Conservation (phyloP, 2,329 filamentous ascomycete genomes). For the Chaetomiaceae sp. region DNA sequence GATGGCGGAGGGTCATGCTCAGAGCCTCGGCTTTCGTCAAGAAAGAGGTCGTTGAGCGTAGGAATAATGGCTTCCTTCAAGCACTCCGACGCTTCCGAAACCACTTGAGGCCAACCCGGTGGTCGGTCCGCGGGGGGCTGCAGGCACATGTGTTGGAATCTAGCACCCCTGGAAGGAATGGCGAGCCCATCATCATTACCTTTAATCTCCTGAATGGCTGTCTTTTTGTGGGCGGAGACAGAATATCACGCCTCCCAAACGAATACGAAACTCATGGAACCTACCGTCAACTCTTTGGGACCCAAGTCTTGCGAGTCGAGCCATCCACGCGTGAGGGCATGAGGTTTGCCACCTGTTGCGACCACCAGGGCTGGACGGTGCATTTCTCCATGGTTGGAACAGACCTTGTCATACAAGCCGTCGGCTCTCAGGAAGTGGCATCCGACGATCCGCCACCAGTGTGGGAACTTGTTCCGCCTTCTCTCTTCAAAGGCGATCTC, state of each 20-base stretch:
- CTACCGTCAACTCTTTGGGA: slow-evolving; percentile 44
- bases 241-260: slow-evolving; percentile 43
- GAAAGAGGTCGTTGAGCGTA: slow-evolving; percentile 6
- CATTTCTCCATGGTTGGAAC: slow-evolving; percentile 32
- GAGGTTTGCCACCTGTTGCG: slow-evolving; percentile 36
- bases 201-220: slow-evolving; percentile 49
- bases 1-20: slow-evolving; percentile 29
- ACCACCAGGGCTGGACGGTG: slow-evolving; percentile 31
- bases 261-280: slow-evolving; percentile 39
- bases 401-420: slow-evolving; percentile 29
- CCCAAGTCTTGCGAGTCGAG: slow-evolving; percentile 40
- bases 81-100: slow-evolving; percentile 30
- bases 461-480: slow-evolving; percentile 33
- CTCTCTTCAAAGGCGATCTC: slow-evolving; percentile 12
- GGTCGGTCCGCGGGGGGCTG: slow-evolving; percentile 13
- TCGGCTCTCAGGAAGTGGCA: too few relatives aligned
- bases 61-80: slow-evolving; percentile 25
- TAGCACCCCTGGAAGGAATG: not conserved
- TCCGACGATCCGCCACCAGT: too few relatives aligned
- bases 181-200: slow-evolving; percentile 32
- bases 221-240: slow-evolving; percentile 49
- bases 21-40: slow-evolving; percentile 20
- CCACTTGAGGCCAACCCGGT: slow-evolving; percentile 25
- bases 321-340: slow-evolving; percentile 37
- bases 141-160: slow-evolving; percentile 9